These are phyloP conservation scores for Trichoderma guizhouense DNA, from an alignment of 2,329 filamentous ascomycete species.

Conservation along the genomic window DNA sequence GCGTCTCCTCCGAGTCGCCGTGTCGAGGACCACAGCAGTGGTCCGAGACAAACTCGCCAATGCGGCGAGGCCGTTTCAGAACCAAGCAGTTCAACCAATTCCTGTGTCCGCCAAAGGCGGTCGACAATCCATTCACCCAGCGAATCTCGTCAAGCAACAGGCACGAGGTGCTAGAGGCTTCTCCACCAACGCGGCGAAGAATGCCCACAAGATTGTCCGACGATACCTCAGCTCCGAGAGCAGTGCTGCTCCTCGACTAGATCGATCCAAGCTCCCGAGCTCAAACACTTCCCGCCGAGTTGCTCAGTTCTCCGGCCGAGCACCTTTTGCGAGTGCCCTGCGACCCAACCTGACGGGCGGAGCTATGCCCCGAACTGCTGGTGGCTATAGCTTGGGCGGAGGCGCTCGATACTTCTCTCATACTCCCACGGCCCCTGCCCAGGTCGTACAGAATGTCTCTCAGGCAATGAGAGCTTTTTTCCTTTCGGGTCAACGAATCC, in stretches of 20 bases:
- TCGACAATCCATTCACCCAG: conserved; percentile 53
- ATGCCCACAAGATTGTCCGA: conserved; percentile 45
- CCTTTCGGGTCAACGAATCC: conserved; percentile 83
- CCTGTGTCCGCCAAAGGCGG: conserved; percentile 38
- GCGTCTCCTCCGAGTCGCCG: conserved; percentile 52
- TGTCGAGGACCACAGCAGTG: conserved; percentile 48
- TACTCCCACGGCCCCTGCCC: conserved; percentile 75
- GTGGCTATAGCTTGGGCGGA: conserved; percentile 76
- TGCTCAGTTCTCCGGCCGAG: conserved; percentile 64
- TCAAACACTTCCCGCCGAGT: conserved; percentile 50
- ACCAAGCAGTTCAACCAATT: conserved; percentile 43
- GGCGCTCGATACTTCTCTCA: conserved; percentile 89
- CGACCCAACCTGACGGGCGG: conserved; percentile 91
- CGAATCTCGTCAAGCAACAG: conserved; percentile 50
- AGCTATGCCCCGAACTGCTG: conserved; percentile 76
- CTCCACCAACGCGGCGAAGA: conserved; percentile 42
- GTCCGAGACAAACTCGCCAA: conserved; percentile 49
- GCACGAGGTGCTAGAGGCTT: conserved; percentile 45
- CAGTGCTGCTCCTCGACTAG: conserved; percentile 35
- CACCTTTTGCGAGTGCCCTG: conserved; percentile 84
- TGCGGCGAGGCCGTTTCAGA: conserved; percentile 43
- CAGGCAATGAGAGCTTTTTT: conserved; percentile 88
- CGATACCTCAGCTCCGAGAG: conserved; percentile 48
- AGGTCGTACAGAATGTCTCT: conserved; percentile 94
- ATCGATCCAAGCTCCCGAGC: conserved; percentile 48